A percentile compares a stretch with the other conserved stretches of the same genome.
Conservation (phyloP, 2,329 filamentous ascomycete genomes). For the Alternaria triticina region DNA sequence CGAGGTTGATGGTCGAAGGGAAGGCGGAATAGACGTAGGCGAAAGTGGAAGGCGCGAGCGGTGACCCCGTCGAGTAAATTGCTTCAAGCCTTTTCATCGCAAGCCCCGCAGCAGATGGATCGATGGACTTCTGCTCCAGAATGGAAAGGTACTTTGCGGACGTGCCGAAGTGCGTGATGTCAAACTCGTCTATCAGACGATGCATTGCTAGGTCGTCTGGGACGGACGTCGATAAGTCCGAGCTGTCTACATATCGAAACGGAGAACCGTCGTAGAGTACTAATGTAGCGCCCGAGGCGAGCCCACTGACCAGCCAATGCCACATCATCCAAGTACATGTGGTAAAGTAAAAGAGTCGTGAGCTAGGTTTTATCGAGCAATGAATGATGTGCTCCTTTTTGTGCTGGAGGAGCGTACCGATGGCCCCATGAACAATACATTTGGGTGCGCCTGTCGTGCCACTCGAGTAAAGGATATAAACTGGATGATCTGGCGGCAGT, state of each 20-base stretch:
- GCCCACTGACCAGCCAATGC: conserved; percentile 91
- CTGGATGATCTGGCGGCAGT: conserved; percentile 81
- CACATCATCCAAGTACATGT: conserved; percentile 99
- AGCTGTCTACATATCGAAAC: conserved; percentile 62
- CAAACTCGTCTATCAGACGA: conserved; percentile 76
- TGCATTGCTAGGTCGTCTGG: conserved; percentile 83
- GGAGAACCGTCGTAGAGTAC: conserved; percentile 93
- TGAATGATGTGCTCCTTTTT: conserved; percentile 96
- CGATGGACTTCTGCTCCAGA: conserved; percentile 73
- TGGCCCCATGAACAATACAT: conserved; percentile 89
- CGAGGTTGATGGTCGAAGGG: conserved; percentile 79
- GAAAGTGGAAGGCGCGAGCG: conserved; percentile 91
- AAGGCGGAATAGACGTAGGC: conserved; percentile 86
- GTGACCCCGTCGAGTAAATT: conserved; percentile 93
- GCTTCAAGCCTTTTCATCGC: conserved; percentile 69
- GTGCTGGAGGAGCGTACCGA: conserved; percentile 91
- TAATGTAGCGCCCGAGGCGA: conserved; percentile 82
- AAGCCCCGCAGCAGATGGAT: conserved; percentile 54
- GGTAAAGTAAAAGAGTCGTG: conserved; percentile 89
- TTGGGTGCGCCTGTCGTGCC: conserved; percentile 90
- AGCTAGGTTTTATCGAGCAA: conserved; percentile 74
- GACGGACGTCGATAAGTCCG: conserved; percentile 57
- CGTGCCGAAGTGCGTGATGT: conserved; percentile 92
- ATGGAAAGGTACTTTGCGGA: conserved; percentile 92
- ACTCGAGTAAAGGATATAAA: conserved; percentile 93